Base-by-base conservation (phyloP, 495 filamentous ascomycete genomes). In the Xylaria scruposa region DNA sequence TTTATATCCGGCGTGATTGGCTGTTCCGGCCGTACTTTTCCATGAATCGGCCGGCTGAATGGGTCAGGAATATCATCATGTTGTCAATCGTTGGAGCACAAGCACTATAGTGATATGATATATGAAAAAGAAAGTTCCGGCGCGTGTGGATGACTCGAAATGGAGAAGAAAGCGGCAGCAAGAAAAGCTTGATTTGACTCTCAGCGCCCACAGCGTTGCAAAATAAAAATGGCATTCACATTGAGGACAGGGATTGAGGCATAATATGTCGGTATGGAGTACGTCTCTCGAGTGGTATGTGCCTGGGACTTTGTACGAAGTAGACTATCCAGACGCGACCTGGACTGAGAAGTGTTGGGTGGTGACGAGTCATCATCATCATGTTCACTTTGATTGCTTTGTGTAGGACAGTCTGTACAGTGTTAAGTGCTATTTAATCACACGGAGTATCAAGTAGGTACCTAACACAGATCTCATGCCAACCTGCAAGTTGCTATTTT, bases 1-100 rank as follows among this genome's bases (percentile, higher is more conserved):
- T 51, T 60, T 21, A 31, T 42, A 5, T n/a, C 44, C 36, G 31
- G 68, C 59, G 33, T 70, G 59, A 70, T 70, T 70, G 68, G 68
- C 59, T 56, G 19, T 40, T 31, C 21, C 68, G 33, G 24, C 33
- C 31, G 44, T 46, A 56, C 59, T 29, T 56, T 54, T 42, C 46
- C 13, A 13, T 26, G 59, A 64, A 70, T 64, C 64, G 68, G 47
- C 68, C 59, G 47, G 67, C 29, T 44, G 46, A 38, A 70, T 54
- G 59, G 59, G 31, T 6, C 40, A 40, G 29, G 46, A 10, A 61
- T 44, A 36, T n/a, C 59, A 56, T n/a, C 36, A 31, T 70, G 54
- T 38, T 59, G 56, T 54, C 53, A 44, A 46, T 17, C 59, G 38
- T 68, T 68, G 66, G 66, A 33, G 66, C 9, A 42, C 17, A n/a